Evolutionary conservation across 345 rosid species (phyloP), one percentile per base, ranked within the genome.

Genomic region (Sisymbrium altissimum): DNA sequence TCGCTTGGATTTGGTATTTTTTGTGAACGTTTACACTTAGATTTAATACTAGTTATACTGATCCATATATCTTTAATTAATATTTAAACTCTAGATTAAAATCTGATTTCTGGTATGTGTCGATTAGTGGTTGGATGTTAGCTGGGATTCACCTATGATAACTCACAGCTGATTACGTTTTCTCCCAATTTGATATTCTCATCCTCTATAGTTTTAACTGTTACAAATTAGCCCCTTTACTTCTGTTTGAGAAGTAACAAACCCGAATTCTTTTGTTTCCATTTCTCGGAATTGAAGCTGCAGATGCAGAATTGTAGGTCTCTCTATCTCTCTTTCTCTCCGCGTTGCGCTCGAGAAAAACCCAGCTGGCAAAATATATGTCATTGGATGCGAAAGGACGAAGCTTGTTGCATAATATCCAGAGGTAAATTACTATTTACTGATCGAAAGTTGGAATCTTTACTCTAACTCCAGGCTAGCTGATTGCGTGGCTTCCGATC

Each of bases 401-500:
- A 60, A 66, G 63, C 69, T 50, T 73, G 70, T 64, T 41, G 76
- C 63, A 72, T 30, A 63, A 39, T 14, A 25, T 38, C 29, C 19
- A 11, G 73, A 68, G 79, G 74, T 75, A 61, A 68, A 59, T 73
- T 41, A 50, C 53, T 40, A 5, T 17, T 27, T 40, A 63, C 55
- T 65, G 66, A 35, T 30, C 7, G 43, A 66, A 66, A 66, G 66
- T 58, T 58, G 0, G 61, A 66, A 49, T 61, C 79, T 75, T 75
- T 69, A 63, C 74, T 61, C 79, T 12, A 75, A 53, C 74, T 62
- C 74, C 58, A 75, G 63, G 56, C 64, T 68, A 29, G 32, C 41
- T 62, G 64, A 33, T 68, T 75, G 48, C 64, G 79, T 62, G 13
- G 40, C 79, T 68, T 68, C 49, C 33, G 64, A 68, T 75, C 70